Evolutionary conservation across 1,139 yeast genomes (phyloP).

Genomic region (Saccharomyces hybrid): DNA sequence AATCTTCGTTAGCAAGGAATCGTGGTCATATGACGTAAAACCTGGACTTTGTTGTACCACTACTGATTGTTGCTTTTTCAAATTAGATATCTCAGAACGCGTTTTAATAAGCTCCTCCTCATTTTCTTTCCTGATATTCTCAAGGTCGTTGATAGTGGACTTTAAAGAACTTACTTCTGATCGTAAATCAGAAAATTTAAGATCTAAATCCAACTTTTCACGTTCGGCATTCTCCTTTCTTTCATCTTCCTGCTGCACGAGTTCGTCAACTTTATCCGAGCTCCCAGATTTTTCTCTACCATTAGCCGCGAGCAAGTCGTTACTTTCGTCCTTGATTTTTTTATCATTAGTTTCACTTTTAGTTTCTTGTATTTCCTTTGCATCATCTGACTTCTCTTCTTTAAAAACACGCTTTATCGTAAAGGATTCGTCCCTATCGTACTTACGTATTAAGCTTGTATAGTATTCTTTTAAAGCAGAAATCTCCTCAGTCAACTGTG

Average conservation of each 20-base stretch:
- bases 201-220: slow-evolving; percentile 15
- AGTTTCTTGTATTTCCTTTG: slow-evolving; percentile 4
- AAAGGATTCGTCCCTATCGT: slow-evolving; percentile 29
- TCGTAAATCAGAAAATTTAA: slow-evolving; percentile 22
- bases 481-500: slow-evolving; percentile 19
- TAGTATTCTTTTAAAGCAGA: slow-evolving; percentile 22
- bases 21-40: slow-evolving; percentile 4
- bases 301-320: neutral
- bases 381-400: slow-evolving; percentile 21
- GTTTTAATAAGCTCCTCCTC: slow-evolving; percentile 26
- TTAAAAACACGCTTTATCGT: slow-evolving; percentile 31
- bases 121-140: slow-evolving; percentile 18
- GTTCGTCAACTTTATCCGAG: slow-evolving; percentile 2
- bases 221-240: neutral
- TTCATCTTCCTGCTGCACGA: slow-evolving; percentile 1
- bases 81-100: slow-evolving; percentile 27
- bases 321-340: neutral
- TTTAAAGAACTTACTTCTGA: slow-evolving; percentile 28
- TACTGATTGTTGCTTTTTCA: neutral
- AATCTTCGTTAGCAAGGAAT: slow-evolving; percentile 25
- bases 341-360: neutral
- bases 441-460: slow-evolving; percentile 20
- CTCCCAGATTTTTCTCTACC: neutral
- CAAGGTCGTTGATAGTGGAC: slow-evolving; percentile 20
- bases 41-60: neutral